Conservation (phyloP, 2,329 filamentous ascomycete genomes). For the Xylaria sp. region DNA sequence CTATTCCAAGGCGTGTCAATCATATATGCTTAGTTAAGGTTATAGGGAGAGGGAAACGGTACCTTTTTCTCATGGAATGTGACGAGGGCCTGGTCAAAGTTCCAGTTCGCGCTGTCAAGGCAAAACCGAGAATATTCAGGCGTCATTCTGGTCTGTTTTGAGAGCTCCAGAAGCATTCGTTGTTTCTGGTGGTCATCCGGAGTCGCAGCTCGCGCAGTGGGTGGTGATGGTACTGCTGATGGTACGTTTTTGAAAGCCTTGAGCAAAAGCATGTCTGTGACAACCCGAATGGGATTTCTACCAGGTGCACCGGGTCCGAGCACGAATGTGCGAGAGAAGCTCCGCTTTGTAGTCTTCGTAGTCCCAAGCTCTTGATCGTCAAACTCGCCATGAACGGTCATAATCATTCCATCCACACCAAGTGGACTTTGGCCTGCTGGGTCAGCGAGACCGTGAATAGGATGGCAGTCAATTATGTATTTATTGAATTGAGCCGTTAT, state of each 20-base stretch:
- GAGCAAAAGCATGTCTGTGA: slow-evolving; percentile 79
- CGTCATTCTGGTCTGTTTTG: slow-evolving; percentile 80
- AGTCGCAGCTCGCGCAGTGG: slow-evolving; percentile 33
- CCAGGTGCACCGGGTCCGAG: slow-evolving; percentile 75
- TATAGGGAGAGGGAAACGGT: slow-evolving; percentile 30
- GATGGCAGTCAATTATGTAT: slow-evolving; percentile 83
- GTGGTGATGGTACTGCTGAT: slow-evolving; percentile 30
- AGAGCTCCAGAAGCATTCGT: slow-evolving; percentile 76
- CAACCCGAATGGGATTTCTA: slow-evolving; percentile 70
- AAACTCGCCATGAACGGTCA: slow-evolving; percentile 84
- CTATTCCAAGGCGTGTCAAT: slow-evolving; percentile 37
- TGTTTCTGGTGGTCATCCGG: slow-evolving; percentile 61
- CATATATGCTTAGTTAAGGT: slow-evolving; percentile 20
- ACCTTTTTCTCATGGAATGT: slow-evolving; percentile 81
- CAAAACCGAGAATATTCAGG: slow-evolving; percentile 81
- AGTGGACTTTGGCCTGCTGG: slow-evolving; percentile 64
- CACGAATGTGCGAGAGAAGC: slow-evolving; percentile 82
- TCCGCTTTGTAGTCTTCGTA: slow-evolving; percentile 67
- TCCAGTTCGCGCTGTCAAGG: slow-evolving; percentile 78
- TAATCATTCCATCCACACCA: slow-evolving; percentile 78
- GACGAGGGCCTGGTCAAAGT: slow-evolving; percentile 74
- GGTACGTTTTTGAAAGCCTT: slow-evolving; percentile 66
- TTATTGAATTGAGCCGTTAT: slow-evolving; percentile 70
- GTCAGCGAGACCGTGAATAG: slow-evolving; percentile 73
- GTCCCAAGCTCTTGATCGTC: slow-evolving; percentile 70